Conservation (phyloP, 2,329 filamentous ascomycete species). For the Nigrospora osmanthi region DNA sequence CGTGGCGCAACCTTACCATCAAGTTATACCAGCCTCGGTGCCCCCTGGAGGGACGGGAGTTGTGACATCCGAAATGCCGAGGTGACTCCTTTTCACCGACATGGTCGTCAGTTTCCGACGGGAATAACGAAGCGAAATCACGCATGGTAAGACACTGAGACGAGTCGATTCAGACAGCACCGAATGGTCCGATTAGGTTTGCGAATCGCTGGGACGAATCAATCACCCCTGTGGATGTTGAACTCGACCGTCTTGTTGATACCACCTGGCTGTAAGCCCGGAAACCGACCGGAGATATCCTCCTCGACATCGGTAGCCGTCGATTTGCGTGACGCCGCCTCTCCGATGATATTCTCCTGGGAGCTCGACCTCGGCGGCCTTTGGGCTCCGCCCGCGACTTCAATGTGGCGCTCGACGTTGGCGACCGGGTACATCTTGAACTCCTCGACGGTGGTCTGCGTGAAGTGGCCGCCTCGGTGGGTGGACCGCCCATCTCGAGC, state of each 20-base stretch:
- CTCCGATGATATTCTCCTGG: not conserved
- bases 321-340: not conserved
- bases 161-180: too few relatives aligned
- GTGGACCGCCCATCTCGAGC: not conserved
- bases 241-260: constrained; percentile 4
- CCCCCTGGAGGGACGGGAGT: too few relatives aligned
- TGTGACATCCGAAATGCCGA: too few relatives aligned
- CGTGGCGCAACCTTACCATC: too few relatives aligned
- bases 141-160: too few relatives aligned
- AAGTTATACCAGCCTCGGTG: too few relatives aligned
- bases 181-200: too few relatives aligned
- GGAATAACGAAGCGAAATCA: too few relatives aligned
- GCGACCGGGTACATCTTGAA: not conserved
- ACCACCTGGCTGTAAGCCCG: not conserved
- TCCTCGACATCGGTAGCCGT: not conserved
- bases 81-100: too few relatives aligned
- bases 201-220: too few relatives aligned
- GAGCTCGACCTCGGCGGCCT: not conserved
- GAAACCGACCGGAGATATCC: too few relatives aligned
- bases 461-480: not conserved
- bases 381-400: not conserved
- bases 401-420: constrained; percentile 1
- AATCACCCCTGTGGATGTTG: not conserved
- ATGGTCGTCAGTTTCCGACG: too few relatives aligned
- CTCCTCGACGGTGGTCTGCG: not conserved